Evolutionary conservation across 805 yeast species (phyloP).

Genomic region (Priceomyces haplophilus): DNA sequence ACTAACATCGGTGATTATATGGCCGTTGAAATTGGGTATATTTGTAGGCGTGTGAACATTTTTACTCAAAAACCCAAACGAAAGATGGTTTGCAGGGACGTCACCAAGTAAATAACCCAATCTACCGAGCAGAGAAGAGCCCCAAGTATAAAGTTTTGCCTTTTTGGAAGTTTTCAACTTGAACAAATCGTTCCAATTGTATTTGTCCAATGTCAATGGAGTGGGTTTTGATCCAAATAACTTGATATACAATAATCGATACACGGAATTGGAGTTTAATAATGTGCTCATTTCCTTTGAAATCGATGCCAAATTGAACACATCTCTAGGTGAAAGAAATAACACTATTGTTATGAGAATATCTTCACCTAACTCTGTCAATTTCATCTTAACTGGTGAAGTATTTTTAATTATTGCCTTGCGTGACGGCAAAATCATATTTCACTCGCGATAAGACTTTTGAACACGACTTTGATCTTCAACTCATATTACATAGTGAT

Average conservation of each 20-base stretch:
- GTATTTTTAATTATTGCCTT: not conserved
- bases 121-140: conserved; percentile 40
- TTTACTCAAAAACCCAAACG: conserved; percentile 15
- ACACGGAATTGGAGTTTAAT: conserved; percentile 25
- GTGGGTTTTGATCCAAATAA: conserved; percentile 45
- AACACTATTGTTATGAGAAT: conserved; percentile 34
- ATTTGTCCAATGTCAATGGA: conserved; percentile 36
- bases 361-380: conserved; percentile 38
- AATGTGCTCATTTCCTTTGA: conserved; percentile 33
- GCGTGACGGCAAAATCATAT: not conserved
- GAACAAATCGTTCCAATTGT: conserved; percentile 52
- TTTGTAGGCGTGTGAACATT: conserved; percentile 38
- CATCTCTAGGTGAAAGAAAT: conserved; percentile 36
- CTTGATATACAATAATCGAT: conserved; percentile 39
- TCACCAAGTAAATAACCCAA: conserved; percentile 40
- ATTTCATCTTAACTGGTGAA: conserved; percentile 14
- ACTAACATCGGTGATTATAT: conserved; percentile 44
- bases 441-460: too few species aligned
- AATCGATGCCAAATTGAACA: conserved; percentile 37
- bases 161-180: conserved; percentile 28
- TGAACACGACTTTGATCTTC: too few species aligned
- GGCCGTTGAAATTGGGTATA: conserved; percentile 33
- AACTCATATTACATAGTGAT: too few species aligned
- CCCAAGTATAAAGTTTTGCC: conserved; percentile 52
- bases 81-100: conserved; percentile 20